phyloP scores from a whole-genome alignment of 352 stramenopile genomes.

The Pythium biforme region DNA sequence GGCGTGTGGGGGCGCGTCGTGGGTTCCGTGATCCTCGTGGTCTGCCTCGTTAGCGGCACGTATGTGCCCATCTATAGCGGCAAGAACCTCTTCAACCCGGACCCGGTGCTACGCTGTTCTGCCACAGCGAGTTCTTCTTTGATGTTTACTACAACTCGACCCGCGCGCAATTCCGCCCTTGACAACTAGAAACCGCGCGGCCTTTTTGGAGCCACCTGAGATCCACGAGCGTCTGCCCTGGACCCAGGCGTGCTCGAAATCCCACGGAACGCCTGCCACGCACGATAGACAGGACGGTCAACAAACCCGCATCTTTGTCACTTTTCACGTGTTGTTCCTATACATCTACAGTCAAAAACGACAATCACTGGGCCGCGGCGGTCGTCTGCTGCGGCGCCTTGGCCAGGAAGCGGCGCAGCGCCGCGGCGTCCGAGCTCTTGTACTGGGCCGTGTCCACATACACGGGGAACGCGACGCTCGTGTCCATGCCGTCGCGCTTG shows the following conservation, averaged over 20 bases:
- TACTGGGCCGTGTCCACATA: slow-evolving; percentile 58
- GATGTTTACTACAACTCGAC: slow-evolving; percentile 24
- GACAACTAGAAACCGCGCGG: slow-evolving; percentile 1
- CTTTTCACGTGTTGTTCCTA: too few species aligned
- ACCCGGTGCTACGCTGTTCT: slow-evolving; percentile 39
- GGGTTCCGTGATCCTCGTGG: slow-evolving; percentile 40
- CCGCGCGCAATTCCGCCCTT: neutral
- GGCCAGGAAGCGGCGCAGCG: slow-evolving; percentile 30
- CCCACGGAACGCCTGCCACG: too few species aligned
- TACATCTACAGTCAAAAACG: too few species aligned
- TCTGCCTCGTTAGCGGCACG: slow-evolving; percentile 41
- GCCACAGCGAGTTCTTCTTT: slow-evolving; percentile 24
- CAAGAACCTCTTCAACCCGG: slow-evolving; percentile 51
- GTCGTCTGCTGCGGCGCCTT: neutral
- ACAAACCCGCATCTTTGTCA: too few species aligned
- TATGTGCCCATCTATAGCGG: slow-evolving; percentile 34
- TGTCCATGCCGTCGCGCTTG: slow-evolving; percentile 62
- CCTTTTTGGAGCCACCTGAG: too few species aligned
- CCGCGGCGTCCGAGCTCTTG: slow-evolving; percentile 34
- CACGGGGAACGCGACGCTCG: slow-evolving; percentile 38
- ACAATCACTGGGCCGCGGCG: too few species aligned
- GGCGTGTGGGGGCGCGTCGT: slow-evolving; percentile 29
- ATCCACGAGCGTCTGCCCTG: too few species aligned
- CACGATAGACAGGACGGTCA: too few species aligned
- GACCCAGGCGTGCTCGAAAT: too few species aligned